Evolutionary conservation across 257 asterid species (phyloP).

Genomic region (Solanum raphanifolium): DNA sequence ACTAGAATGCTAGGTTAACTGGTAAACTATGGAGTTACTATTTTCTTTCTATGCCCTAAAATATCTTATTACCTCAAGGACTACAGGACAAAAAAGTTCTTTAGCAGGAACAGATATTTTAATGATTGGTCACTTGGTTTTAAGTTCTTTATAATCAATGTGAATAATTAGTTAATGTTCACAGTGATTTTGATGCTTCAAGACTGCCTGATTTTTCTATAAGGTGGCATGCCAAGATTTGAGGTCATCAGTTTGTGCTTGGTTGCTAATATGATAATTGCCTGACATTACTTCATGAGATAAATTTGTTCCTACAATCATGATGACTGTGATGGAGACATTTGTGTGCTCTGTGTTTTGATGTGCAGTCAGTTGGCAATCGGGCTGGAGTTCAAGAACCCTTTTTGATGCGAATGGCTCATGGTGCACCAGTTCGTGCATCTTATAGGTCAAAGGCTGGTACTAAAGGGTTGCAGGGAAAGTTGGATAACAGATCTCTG

Average conservation of each 20-base stretch:
- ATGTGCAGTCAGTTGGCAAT: constrained; percentile 89
- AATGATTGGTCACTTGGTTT: neutral
- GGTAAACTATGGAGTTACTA: neutral
- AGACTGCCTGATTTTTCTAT: neutral
- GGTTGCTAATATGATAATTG: neutral
- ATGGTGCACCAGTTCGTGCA: constrained; percentile 69
- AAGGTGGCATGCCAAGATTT: neutral
- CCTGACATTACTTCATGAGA: neutral
- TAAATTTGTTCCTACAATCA: neutral
- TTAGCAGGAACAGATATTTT: neutral
- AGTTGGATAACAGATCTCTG: constrained; percentile 28
- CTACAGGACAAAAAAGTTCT: neutral
- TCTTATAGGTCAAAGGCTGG: constrained; percentile 38
- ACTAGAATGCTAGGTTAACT: neutral
- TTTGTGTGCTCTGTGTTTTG: constrained; percentile 7
- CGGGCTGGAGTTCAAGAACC: constrained; percentile 93
- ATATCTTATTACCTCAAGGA: neutral
- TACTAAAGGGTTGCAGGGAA: constrained; percentile 45
- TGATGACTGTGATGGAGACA: neutral
- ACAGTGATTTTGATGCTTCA: neutral
- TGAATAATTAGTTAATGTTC: neutral
- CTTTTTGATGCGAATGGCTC: constrained; percentile 97
- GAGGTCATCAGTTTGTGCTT: neutral
- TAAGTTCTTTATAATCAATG: neutral
- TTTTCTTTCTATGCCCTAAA: neutral